Conservation (phyloP, 805 yeast genomes). For the Limtongia smithiae region DNA sequence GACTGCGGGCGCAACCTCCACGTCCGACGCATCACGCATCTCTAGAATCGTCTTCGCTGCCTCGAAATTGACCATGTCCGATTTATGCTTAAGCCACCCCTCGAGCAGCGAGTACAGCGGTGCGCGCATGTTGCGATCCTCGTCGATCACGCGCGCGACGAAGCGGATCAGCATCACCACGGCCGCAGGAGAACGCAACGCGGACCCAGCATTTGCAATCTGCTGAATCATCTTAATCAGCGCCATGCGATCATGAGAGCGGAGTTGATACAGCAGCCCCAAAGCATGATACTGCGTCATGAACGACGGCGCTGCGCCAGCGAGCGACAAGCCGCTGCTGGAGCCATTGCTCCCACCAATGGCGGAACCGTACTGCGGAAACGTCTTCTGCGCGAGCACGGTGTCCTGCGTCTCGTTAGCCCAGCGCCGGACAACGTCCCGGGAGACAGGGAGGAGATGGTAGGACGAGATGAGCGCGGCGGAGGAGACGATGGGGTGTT, state of each 20-base stretch:
- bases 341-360: too few species aligned
- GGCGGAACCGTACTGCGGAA: conserved; percentile 35
- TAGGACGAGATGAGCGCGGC: conserved; percentile 91
- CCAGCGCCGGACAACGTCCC: conserved; percentile 90
- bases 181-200: conserved; percentile 77
- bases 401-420: conserved; percentile 92
- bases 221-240: conserved; percentile 84
- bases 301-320: conserved; percentile 57
- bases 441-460: conserved; percentile 83
- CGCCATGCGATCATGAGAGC: conserved; percentile 92
- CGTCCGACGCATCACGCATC: conserved; percentile 55
- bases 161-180: conserved; percentile 80
- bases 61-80: conserved; percentile 88
- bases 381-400: conserved; percentile 56
- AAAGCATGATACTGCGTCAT: conserved; percentile 95
- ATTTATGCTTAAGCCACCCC: conserved; percentile 70
- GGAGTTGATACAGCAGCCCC: conserved; percentile 80
- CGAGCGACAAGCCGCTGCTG: conserved; percentile 24
- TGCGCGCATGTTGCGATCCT: conserved; percentile 62
- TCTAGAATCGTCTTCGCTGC: conserved; percentile 73
- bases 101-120: conserved; percentile 62
- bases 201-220: conserved; percentile 45
- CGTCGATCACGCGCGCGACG: conserved; percentile 65
- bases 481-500: conserved; percentile 78
- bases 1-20: conserved; percentile 67